Evolutionary conservation across 2,329 filamentous ascomycete genomes (phyloP).

Genomic region (Pseudogymnoascus sp.): DNA sequence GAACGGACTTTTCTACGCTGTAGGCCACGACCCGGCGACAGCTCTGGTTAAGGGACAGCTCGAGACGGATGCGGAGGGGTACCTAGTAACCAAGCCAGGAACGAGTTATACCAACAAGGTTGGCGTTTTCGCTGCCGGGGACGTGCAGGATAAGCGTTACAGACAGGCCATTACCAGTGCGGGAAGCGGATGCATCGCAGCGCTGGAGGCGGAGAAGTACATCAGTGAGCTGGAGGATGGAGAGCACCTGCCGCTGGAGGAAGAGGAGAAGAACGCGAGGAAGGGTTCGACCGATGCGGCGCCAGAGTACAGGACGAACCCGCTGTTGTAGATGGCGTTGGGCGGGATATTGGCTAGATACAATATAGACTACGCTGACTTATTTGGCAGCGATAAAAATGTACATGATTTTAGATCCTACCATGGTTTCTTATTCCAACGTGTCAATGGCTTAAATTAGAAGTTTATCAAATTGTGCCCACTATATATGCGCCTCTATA

Average conservation of each 20-base stretch:
- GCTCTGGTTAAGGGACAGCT: slow-evolving; percentile 84
- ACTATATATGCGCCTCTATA: slow-evolving; percentile 6
- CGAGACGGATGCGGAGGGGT: slow-evolving; percentile 81
- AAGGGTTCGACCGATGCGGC: slow-evolving; percentile 45
- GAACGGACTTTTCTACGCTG: slow-evolving; percentile 92
- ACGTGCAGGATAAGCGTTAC: slow-evolving; percentile 98
- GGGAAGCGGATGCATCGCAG: slow-evolving; percentile 87
- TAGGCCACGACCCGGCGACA: slow-evolving; percentile 93
- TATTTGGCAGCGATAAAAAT: slow-evolving; percentile 6
- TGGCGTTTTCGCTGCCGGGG: slow-evolving; percentile 92
- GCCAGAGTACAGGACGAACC: slow-evolving; percentile 57
- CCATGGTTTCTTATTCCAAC: slow-evolving; percentile 4
- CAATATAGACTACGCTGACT: slow-evolving; percentile 5
- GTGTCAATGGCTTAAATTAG: background rate
- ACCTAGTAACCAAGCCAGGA: slow-evolving; percentile 82
- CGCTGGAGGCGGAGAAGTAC: slow-evolving; percentile 91
- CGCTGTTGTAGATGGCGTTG: slow-evolving; percentile 44
- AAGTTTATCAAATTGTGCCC: background rate
- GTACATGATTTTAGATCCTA: slow-evolving; percentile 8
- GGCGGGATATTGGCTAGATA: background rate
- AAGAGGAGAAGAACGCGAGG: slow-evolving; percentile 33
- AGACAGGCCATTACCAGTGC: slow-evolving; percentile 96
- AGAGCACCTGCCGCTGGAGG: background rate
- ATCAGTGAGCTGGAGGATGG: slow-evolving; percentile 54
- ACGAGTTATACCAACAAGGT: slow-evolving; percentile 80